Base-by-base conservation (phyloP, 1,284 basidiomycete species). In the Cutaneotrichosporon arboriforme region DNA sequence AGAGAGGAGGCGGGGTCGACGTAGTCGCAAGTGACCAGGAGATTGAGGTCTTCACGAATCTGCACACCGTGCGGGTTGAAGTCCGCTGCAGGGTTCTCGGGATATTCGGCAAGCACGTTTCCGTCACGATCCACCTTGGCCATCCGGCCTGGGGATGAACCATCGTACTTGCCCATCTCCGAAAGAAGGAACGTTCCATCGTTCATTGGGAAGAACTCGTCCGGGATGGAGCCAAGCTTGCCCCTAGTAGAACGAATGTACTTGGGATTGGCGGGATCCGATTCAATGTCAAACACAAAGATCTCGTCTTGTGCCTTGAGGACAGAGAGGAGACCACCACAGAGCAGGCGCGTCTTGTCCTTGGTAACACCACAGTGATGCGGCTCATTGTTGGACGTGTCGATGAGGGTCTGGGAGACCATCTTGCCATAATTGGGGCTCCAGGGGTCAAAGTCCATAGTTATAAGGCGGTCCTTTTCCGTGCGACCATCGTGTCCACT, bases 21-120 rank as follows among this genome's bases (percentile, higher is more conserved):
- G 43, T 49, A 58, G 49, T 58, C 56, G 42, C 48, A 58, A 8
- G 49, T 54, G 10, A 46, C 49, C 18, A 58, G 34, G 9, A 58
- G 52, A 43, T 54, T 54, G 38, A 58, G 56, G 49, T 58, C 56
- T 26, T 44, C 31, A 17, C 56, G 56, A 8, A 58, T 23, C 37
- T 54, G 52, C 18, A 58, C 41, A 17, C 56, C 56, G 49, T 58
- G 56, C 7, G 56, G 56, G 46, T 52, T 51, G 43, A 54, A 58
- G 44, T 47, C 49, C 17, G 40, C 13, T 4, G 44, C 40, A 10
- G 49, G 31, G 34, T 49, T 41, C 39, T 45, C 38, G 3, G 56
- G 56, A 39, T 43, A 58, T 43, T 52, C 56, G 8, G 14, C 42
- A 21, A 58, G 38, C 12, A 58, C 22, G 39, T 40, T 51, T 8